phyloP scores from a whole-genome alignment of 129 eudicot genomes.

The Helianthus tuberosus region DNA sequence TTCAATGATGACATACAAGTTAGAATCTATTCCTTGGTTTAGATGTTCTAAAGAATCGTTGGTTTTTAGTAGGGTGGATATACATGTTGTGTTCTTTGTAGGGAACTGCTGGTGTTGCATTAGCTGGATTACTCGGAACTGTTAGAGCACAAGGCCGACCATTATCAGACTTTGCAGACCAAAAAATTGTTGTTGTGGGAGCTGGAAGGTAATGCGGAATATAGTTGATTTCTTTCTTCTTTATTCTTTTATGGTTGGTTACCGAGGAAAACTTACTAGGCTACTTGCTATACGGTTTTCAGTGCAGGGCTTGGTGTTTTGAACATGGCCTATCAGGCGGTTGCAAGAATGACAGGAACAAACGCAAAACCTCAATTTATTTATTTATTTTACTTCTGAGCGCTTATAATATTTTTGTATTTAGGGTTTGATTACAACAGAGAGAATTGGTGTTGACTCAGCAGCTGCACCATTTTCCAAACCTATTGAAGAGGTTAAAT shows the following conservation, averaged over 20 bases:
- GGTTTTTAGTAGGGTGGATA: too few species aligned
- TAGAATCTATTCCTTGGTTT: too few species aligned
- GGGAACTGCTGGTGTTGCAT: slow-evolving; percentile 99
- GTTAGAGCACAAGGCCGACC: slow-evolving; percentile 96
- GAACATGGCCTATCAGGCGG: slow-evolving; percentile 89
- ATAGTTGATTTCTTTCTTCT: neutral
- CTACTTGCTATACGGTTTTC: slow-evolving; percentile 36
- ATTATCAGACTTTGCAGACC: slow-evolving; percentile 80
- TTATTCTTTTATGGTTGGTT: neutral
- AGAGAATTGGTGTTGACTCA: too few species aligned
- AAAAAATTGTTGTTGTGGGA: slow-evolving; percentile 93
- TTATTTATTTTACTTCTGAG: too few species aligned
- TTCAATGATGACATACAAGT: too few species aligned
- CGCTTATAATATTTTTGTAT: too few species aligned
- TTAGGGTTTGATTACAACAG: too few species aligned
- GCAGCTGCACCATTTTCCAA: too few species aligned
- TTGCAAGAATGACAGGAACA: slow-evolving; percentile 75
- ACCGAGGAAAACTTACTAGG: slow-evolving; percentile 17
- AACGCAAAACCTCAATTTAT: slow-evolving; percentile 82
- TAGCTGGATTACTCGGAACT: slow-evolving; percentile 96
- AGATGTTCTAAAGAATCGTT: too few species aligned
- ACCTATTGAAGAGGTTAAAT: too few species aligned
- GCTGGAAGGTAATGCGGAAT: slow-evolving; percentile 76
- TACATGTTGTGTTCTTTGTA: slow-evolving; percentile 48
- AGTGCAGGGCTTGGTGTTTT: slow-evolving; percentile 99